Percentiles rank a stretch among this genome's conserved stretches.
phyloP scores from a whole-genome alignment of 768 basidiomycete genomes.

The Strobilomyces dryophilus region DNA sequence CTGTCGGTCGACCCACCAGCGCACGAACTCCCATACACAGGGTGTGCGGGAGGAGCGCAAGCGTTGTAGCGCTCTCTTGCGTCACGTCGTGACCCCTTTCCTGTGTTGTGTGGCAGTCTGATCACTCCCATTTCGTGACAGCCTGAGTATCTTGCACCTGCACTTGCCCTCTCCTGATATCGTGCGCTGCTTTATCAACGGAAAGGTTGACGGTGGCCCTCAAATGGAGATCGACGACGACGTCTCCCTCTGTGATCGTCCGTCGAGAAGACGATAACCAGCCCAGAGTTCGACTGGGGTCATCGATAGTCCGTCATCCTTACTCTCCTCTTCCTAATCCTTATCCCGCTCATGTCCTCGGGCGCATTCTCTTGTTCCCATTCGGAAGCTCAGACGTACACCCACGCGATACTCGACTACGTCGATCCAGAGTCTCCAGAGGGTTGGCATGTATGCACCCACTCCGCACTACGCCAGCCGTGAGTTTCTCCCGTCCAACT shows the following conservation, averaged over 20 bases:
- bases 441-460: conserved; percentile 99
- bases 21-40: too few relatives aligned
- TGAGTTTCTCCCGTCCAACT: conserved; percentile 40
- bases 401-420: conserved; percentile 99
- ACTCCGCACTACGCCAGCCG: conserved; percentile 98
- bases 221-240: conserved; percentile 79
- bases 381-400: conserved; percentile 99
- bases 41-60: too few relatives aligned
- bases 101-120: too few relatives aligned
- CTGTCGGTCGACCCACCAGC: too few relatives aligned
- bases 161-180: too few relatives aligned
- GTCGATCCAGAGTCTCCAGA: conserved; percentile 95
- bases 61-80: too few relatives aligned
- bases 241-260: conserved; percentile 82
- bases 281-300: conserved; percentile 93
- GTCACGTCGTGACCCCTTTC: too few relatives aligned
- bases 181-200: too few relatives aligned
- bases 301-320: conserved; percentile 78
- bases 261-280: conserved; percentile 93
- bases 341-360: conserved; percentile 29
- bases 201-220: conserved; percentile 74
- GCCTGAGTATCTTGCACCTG: too few relatives aligned
- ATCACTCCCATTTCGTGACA: too few relatives aligned
- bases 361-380: conserved; percentile 97
- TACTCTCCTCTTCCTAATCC: background rate